Conservation (phyloP, 441 rosid genomes). For the Euphorbia schlechtendalii region DNA sequence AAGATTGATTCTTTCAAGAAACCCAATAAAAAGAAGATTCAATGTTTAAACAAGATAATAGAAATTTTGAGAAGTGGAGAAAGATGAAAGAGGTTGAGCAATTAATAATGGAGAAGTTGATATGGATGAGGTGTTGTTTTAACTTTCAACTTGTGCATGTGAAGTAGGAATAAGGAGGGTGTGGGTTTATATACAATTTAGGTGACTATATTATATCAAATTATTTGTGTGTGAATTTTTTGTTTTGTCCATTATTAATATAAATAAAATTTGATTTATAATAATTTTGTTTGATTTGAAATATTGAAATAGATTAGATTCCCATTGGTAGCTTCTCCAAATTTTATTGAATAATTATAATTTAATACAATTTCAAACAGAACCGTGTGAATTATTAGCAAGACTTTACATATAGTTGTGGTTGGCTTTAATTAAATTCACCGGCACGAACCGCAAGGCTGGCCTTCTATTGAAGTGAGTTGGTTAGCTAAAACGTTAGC, state of each 20-base stretch:
- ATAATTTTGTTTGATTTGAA: no score
- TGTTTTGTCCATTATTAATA: background rate
- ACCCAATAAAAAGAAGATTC: background rate
- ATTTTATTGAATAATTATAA: no score
- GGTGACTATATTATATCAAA: background rate
- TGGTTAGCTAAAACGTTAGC: background rate
- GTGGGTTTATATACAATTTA: constrained; percentile 22
- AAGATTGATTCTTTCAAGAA: no score
- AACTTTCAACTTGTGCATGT: constrained; percentile 17
- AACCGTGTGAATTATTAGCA: background rate
- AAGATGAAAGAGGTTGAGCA: background rate
- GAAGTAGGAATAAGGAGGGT: constrained; percentile 4
- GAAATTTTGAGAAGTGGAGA: background rate
- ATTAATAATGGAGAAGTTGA: background rate
- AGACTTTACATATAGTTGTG: background rate
- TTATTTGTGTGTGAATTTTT: background rate
- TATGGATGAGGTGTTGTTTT: background rate
- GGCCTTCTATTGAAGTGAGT: background rate
- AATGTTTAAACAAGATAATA: no score
- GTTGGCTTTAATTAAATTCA: background rate
- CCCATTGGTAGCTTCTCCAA: no score
- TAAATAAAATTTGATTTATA: no score
- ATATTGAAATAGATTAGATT: no score
- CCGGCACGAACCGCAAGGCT: constrained; percentile 12
- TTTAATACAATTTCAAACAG: no score